Evolutionary conservation across 2,329 filamentous ascomycete genomes (phyloP).

Genomic region (Calonectria pseudoreteaudii): DNA sequence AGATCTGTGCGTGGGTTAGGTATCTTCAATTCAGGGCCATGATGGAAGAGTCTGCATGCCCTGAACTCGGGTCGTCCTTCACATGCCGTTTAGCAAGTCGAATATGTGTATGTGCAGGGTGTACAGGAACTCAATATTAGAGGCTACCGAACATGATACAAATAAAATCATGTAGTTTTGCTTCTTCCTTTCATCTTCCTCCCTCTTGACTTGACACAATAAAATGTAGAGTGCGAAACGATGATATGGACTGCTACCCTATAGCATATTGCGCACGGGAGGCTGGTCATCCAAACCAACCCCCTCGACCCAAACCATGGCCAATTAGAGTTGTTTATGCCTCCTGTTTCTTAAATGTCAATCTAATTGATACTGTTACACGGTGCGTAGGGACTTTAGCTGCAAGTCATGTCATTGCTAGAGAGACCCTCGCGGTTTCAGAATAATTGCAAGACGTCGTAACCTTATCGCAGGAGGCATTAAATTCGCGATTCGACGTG

Average conservation of each 20-base stretch:
- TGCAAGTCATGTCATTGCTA: not conserved
- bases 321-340: not conserved
- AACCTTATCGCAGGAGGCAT: constrained; percentile 7
- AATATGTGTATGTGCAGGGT: not conserved
- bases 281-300: not conserved
- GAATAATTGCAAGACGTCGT: not conserved
- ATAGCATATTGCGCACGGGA: not conserved
- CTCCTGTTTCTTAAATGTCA: not conserved
- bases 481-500: constrained; percentile 6
- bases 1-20: not conserved
- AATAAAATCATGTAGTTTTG: not conserved
- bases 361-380: not conserved
- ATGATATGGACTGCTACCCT: not conserved
- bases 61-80: not conserved
- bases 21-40: not conserved
- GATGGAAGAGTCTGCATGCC: not conserved
- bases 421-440: not conserved
- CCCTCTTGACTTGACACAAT: not conserved
- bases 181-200: not conserved
- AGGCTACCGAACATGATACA: not conserved
- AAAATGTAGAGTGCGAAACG: not conserved
- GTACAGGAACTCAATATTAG: not conserved
- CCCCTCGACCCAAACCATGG: not conserved
- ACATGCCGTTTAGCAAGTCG: not conserved
- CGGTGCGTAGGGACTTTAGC: not conserved